phyloP scores from a whole-genome alignment of 2,329 filamentous ascomycete genomes.

The Endocalyx cinctus region DNA sequence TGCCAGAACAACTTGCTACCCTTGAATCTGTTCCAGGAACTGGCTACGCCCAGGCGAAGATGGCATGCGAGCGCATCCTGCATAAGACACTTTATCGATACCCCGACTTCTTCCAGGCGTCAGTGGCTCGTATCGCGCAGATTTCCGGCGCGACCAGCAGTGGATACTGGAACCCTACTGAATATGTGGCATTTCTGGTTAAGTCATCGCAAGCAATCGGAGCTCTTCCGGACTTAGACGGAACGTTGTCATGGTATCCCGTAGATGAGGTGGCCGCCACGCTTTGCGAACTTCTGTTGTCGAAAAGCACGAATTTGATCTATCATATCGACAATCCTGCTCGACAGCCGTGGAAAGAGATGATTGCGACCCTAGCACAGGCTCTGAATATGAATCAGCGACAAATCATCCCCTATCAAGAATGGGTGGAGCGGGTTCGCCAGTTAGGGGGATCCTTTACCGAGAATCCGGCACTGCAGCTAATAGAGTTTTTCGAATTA shows the following conservation, averaged over 20 bases:
- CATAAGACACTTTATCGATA: conserved; percentile 41
- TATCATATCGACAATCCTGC: conserved; percentile 28
- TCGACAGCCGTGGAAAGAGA: conserved; percentile 23
- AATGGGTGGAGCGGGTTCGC: conserved; percentile 24
- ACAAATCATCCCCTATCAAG: conserved; percentile 19
- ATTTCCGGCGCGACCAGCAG: conserved; percentile 44
- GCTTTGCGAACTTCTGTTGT: conserved; percentile 20
- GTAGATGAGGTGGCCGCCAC: conserved; percentile 33
- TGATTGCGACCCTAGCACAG: conserved; percentile 14
- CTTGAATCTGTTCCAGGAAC: conserved; percentile 36
- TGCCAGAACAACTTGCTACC: conserved; percentile 38
- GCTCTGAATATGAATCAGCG: conserved; percentile 16
- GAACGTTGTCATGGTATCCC: conserved; percentile 39
- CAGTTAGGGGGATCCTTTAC: conserved; percentile 9
- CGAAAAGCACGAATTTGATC: conserved; percentile 9
- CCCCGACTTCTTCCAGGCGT: conserved; percentile 36
- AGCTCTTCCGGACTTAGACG: conserved; percentile 36
- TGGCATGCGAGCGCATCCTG: conserved; percentile 44
- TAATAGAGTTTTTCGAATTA: conserved; percentile 25
- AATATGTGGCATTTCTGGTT: conserved; percentile 46
- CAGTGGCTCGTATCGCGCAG: conserved; percentile 44
- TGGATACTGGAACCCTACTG: conserved; percentile 51
- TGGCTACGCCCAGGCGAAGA: conserved; percentile 52
- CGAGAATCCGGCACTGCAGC: conserved; percentile 22
- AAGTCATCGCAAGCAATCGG: conserved; percentile 44